Percentiles rank a stretch among this genome's conserved stretches.
Conservation (phyloP, 305 asterid species). For the Solanum hybrid region DNA sequence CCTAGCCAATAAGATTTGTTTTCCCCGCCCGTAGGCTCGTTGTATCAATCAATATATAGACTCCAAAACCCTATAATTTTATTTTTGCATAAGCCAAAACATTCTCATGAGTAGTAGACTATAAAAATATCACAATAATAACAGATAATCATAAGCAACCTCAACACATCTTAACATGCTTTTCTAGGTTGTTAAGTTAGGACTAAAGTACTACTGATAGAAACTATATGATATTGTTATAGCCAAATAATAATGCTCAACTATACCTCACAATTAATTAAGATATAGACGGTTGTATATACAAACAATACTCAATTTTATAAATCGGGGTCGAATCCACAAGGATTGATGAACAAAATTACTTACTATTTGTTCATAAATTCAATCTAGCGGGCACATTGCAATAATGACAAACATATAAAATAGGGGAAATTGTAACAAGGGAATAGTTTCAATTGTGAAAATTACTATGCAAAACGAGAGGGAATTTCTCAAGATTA, state of each 20-base stretch:
- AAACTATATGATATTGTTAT: not conserved
- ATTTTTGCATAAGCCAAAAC: not conserved
- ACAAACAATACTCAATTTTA: not conserved
- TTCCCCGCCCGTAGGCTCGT: not conserved
- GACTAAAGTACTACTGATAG: not conserved
- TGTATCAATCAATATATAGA: not conserved
- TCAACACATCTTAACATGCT: not conserved
- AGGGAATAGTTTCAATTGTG: not conserved
- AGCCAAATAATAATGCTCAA: not conserved
- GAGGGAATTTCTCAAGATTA: not conserved
- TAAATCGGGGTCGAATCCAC: not conserved
- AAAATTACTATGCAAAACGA: not conserved
- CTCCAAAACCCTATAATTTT: not conserved
- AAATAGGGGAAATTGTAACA: not conserved
- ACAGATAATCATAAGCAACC: not conserved
- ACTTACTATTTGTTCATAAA: not conserved
- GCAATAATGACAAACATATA: not conserved
- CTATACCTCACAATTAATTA: not conserved
- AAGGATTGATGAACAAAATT: not conserved
- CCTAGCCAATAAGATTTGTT: not conserved
- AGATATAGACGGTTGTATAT: not conserved
- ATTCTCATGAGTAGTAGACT: not conserved
- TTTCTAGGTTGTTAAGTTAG: not conserved
- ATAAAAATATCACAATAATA: no score
- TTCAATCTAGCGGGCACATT: not conserved